These are phyloP conservation scores for Yamadazyma conglobata DNA, from an alignment of 1,139 yeast genomes.

Conservation along the genomic window DNA sequence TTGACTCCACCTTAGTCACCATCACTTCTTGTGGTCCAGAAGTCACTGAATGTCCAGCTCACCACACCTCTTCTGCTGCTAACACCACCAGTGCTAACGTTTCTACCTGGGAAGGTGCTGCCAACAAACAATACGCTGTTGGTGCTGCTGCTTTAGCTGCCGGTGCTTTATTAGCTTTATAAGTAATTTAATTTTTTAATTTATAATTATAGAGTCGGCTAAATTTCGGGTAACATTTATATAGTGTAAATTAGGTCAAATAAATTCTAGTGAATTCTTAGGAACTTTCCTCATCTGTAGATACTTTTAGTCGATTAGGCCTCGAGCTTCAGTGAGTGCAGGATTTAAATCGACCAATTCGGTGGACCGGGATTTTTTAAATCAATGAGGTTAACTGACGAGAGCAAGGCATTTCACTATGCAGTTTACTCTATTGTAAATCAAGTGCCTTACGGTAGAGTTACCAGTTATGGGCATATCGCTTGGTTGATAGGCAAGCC, in stretches of 20 bases:
- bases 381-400: conserved; percentile 35
- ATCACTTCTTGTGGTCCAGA: conserved; percentile 40
- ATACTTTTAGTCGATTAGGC: no score
- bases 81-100: conserved; percentile 30
- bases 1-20: conserved; percentile 34
- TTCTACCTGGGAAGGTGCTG: conserved; percentile 38
- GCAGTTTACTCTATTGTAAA: conserved; percentile 57
- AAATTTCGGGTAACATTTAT: conserved; percentile 1
- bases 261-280: no score
- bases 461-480: conserved; percentile 70
- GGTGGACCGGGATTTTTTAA: background rate
- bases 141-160: conserved; percentile 52
- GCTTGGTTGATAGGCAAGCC: conserved; percentile 64
- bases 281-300: no score
- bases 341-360: no score
- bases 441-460: conserved; percentile 61
- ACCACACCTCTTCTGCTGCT: conserved; percentile 23
- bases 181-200: conserved; percentile 17
- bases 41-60: conserved; percentile 41
- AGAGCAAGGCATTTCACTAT: conserved; percentile 54
- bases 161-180: conserved; percentile 52
- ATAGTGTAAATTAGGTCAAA: no score
- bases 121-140: conserved; percentile 34
- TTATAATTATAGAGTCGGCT: conserved; percentile 2
- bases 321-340: no score